Evolutionary conservation across 116 monocot species (phyloP).

Genomic region (Trichopus zeylanicus): DNA sequence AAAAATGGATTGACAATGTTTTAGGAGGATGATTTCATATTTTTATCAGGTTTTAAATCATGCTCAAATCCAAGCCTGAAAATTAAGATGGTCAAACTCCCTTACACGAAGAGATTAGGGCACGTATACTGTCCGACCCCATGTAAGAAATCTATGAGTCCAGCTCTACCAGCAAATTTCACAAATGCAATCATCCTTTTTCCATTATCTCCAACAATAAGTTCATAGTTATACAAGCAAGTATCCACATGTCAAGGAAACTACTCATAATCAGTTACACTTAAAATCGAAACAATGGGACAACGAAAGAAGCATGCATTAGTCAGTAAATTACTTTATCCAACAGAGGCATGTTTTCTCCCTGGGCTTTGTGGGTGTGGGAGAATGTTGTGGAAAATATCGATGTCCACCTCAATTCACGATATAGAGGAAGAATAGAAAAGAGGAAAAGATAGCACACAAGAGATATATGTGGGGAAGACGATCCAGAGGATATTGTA

Average conservation of each 20-base stretch:
- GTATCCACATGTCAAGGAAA: conserved; percentile 32
- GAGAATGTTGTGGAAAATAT: too few species aligned
- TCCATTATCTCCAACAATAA: conserved; percentile 78
- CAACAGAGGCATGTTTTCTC: conserved; percentile 83
- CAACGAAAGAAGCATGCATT: background rate
- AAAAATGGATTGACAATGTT: too few species aligned
- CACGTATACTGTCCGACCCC: conserved; percentile 76
- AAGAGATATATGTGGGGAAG: too few species aligned
- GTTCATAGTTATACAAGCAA: conserved; percentile 90
- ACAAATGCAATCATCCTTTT: conserved; percentile 93
- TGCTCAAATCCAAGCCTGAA: too few species aligned
- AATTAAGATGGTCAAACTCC: too few species aligned
- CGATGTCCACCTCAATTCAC: too few species aligned
- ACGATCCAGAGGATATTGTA: too few species aligned
- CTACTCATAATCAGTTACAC: conserved; percentile 7
- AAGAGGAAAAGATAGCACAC: too few species aligned
- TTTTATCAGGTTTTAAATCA: too few species aligned
- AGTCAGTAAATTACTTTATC: conserved; percentile 54
- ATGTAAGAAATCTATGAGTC: conserved; percentile 85
- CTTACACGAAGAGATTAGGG: background rate
- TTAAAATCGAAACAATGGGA: background rate
- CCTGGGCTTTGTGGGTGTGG: conserved; percentile 96
- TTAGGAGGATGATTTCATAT: too few species aligned
- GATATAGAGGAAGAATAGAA: too few species aligned
- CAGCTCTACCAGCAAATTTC: conserved; percentile 97